Evolutionary conservation across 306 rosid genomes (phyloP).

Genomic region (Psophocarpus tetragonolobus): DNA sequence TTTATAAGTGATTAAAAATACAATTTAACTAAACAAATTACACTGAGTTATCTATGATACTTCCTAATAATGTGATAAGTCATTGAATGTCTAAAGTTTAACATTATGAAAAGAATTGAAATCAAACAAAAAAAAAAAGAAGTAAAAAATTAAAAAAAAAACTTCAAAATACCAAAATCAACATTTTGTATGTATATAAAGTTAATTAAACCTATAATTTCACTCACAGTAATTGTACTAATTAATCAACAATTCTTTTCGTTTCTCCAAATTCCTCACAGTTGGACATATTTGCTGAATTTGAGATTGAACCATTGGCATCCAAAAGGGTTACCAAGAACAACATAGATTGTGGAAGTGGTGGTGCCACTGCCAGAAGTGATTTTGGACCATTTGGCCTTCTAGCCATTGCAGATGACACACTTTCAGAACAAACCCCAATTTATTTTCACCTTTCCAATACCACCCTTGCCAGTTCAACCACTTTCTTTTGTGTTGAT

Average conservation of each 20-base stretch:
- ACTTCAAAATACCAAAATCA: too few species aligned
- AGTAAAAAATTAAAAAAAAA: too few species aligned
- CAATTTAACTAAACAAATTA: too few species aligned
- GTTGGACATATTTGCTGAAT: constrained; percentile 72
- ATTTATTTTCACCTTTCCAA: constrained; percentile 53
- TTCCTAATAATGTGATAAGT: too few species aligned
- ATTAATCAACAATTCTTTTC: not conserved
- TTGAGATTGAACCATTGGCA: constrained; percentile 49
- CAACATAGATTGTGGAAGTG: constrained; percentile 48
- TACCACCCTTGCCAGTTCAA: constrained; percentile 24
- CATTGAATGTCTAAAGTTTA: too few species aligned
- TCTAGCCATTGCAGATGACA: constrained; percentile 64
- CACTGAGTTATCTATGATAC: too few species aligned
- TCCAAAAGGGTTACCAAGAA: constrained; percentile 5
- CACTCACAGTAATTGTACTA: not conserved
- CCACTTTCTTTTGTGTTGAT: constrained; percentile 68
- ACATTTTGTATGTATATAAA: too few species aligned
- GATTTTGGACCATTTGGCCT: constrained; percentile 75
- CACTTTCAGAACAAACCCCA: constrained; percentile 70
- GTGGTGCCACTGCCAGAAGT: constrained; percentile 53
- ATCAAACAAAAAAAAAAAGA: too few species aligned
- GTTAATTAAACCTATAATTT: too few species aligned
- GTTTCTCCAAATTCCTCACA: not conserved
- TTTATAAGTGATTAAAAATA: too few species aligned
- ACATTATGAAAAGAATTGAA: too few species aligned